phyloP scores from a whole-genome alignment of 768 basidiomycete species.

The Nevesoporus exiguus region DNA sequence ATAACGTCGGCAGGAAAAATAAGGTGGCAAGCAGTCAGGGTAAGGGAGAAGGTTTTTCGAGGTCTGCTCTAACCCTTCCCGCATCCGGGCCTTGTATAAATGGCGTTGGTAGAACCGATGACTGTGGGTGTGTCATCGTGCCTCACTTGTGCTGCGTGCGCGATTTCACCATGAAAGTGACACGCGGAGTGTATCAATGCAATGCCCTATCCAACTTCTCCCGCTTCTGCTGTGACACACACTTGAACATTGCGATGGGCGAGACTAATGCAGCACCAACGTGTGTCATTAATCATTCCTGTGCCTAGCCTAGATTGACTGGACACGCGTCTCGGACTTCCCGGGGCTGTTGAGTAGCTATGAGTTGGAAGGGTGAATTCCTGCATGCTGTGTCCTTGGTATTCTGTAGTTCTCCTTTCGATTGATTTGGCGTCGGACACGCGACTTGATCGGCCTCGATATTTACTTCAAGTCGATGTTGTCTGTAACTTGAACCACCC shows the following conservation, averaged over 20 bases:
- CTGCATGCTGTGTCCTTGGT: conserved; percentile 13
- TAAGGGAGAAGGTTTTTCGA: background rate
- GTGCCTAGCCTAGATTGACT: conserved; percentile 8
- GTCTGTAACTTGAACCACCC: background rate
- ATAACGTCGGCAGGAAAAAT: conserved; percentile 8
- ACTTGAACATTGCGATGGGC: conserved; percentile 1
- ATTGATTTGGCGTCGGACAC: background rate
- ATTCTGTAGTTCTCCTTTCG: background rate
- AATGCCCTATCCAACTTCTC: conserved; percentile 13
- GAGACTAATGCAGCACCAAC: conserved; percentile 7
- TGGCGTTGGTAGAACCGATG: conserved; percentile 11
- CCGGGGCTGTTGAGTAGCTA: background rate
- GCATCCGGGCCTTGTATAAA: conserved; percentile 16
- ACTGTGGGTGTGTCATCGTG: conserved; percentile 14
- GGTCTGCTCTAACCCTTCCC: conserved; percentile 17
- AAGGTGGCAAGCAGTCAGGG: background rate
- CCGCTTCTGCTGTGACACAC: conserved; percentile 17
- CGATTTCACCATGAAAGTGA: conserved; percentile 15
- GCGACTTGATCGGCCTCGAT: background rate
- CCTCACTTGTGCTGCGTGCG: conserved; percentile 32
- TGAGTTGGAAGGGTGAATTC: too few relatives aligned
- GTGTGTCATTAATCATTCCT: conserved; percentile 15
- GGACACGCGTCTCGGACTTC: conserved; percentile 6
- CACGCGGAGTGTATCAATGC: conserved; percentile 10
- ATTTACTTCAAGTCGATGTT: too few relatives aligned